Evolutionary conservation across 805 yeast genomes (phyloP), one percentile per base, ranked within the genome.

Genomic region (Diddensiella transvaalensis): DNA sequence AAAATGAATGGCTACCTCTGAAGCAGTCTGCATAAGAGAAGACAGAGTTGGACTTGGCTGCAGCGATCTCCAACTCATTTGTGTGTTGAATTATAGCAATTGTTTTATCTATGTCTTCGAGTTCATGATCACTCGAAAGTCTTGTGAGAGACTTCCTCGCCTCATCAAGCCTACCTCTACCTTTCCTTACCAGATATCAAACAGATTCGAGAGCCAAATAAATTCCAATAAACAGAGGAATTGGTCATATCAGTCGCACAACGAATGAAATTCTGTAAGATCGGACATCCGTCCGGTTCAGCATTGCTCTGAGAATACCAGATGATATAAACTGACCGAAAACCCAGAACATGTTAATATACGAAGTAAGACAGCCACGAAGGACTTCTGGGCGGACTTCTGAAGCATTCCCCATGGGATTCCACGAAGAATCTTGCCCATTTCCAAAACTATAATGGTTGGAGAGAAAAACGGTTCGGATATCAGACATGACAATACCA

Each of bases 161-260:
- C 10, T 74, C 73, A 0, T 63, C 65, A 18, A 60, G 40, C 46
- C 63, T 62, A n/a, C n/a, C n/a, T n/a, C n/a, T n/a, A 13, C 32
- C 32, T 51, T 69, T 67, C 46, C 71, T 69, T 3, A 73, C 71
- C 40, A 77, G 61, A 78, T 79, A 78, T 73, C 77, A 74, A 29
- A 83, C 83, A 8, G 80, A 75, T 48, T 78, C 82, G 6, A 61
- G 62, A 8, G 83, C 83, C 30, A 79, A 74, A 22, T 17, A 41
- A 4, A 50, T 43, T 4, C 23, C 48, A 3, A 76, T 60, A 21
- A 70, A 56, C 19, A 79, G 58, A 29, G 79, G 79, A n/a, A 71
- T 59, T 4, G 80, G 77, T 80, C 80, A 79, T 2, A 70, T 62
- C 83, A 83, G 79, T 62, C 79, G 84, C 8, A 78, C 49, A 3